phyloP scores from a whole-genome alignment of 306 rosid species.

The Sophora flavescens region DNA sequence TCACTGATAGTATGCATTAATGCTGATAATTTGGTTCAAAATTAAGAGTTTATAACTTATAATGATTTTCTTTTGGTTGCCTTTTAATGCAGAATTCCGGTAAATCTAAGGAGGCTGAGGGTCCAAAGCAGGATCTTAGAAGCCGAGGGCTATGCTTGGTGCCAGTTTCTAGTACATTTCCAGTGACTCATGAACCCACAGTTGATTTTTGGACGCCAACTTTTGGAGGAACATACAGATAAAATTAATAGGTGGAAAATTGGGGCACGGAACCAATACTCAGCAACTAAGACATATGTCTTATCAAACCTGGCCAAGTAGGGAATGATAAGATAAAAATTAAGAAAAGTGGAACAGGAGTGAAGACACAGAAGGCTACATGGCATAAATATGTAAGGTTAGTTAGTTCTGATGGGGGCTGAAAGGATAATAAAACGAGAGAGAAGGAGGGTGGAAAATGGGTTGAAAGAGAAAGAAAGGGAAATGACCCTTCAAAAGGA shows the following conservation, averaged over 20 bases:
- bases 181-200: conserved; percentile 85
- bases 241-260: conserved; percentile 35
- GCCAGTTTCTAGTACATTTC: conserved; percentile 93
- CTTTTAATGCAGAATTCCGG: conserved; percentile 65
- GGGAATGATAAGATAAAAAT: conserved; percentile 65
- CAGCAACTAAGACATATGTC: conserved; percentile 57
- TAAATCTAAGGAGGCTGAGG: conserved; percentile 75
- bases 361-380: conserved; percentile 55
- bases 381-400: conserved; percentile 51
- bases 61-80: neutral
- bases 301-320: conserved; percentile 65
- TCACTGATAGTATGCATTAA: neutral
- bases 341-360: conserved; percentile 24
- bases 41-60: neutral
- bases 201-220: conserved; percentile 99
- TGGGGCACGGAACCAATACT: conserved; percentile 46
- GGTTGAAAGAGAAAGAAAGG: conserved; percentile 47
- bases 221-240: conserved; percentile 87
- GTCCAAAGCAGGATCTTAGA: conserved; percentile 86
- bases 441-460: conserved; percentile 12
- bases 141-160: conserved; percentile 96
- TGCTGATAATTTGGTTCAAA: conserved; percentile 26
- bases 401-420: conserved; percentile 44
- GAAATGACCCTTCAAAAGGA: conserved; percentile 55
- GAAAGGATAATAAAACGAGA: conserved; percentile 29